A percentile compares a stretch with the other conserved stretches of the same genome.
phyloP scores from a whole-genome alignment of 2,329 filamentous ascomycete species.

The Lecanosticta acicola region DNA sequence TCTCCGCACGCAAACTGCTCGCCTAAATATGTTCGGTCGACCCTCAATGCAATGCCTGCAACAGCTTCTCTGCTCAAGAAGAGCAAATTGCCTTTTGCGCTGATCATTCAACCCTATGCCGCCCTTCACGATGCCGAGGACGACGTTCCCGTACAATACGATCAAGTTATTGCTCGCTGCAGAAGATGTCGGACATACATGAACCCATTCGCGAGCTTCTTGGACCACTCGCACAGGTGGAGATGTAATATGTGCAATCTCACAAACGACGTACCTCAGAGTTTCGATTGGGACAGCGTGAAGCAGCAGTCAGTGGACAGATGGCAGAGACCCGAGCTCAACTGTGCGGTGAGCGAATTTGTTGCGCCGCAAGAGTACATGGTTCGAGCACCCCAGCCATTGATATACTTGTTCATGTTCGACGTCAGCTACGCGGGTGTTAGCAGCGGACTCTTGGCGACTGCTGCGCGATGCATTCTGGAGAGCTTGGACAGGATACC shows the following conservation, averaged over 20 bases:
- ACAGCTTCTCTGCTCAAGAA: conserved; percentile 93
- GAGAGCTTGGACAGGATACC: conserved; percentile 95
- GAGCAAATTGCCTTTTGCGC: conserved; percentile 88
- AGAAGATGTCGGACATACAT: conserved; percentile 94
- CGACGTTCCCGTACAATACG: conserved; percentile 81
- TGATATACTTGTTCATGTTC: conserved; percentile 93
- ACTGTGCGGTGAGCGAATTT: conserved; percentile 95
- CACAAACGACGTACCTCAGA: conserved; percentile 97
- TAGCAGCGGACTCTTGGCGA: conserved; percentile 84
- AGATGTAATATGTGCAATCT: conserved; percentile 99
- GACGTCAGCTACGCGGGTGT: conserved; percentile 90
- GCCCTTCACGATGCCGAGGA: conserved; percentile 91
- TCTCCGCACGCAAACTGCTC: conserved; percentile 88
- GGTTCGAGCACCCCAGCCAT: conserved; percentile 91
- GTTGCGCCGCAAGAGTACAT: conserved; percentile 98
- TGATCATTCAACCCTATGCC: conserved; percentile 93
- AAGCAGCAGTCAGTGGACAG: conserved; percentile 86
- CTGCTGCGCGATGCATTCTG: conserved; percentile 84
- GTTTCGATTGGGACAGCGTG: conserved; percentile 95
- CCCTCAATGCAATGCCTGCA: conserved; percentile 86
- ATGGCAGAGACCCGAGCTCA: conserved; percentile 87
- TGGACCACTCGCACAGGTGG: conserved; percentile 96
- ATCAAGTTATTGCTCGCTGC: conserved; percentile 96
- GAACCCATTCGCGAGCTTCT: conserved; percentile 92
- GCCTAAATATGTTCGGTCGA: conserved; percentile 90